phyloP scores from a whole-genome alignment of 163 green algal genomes.

The Prototheca cutis region DNA sequence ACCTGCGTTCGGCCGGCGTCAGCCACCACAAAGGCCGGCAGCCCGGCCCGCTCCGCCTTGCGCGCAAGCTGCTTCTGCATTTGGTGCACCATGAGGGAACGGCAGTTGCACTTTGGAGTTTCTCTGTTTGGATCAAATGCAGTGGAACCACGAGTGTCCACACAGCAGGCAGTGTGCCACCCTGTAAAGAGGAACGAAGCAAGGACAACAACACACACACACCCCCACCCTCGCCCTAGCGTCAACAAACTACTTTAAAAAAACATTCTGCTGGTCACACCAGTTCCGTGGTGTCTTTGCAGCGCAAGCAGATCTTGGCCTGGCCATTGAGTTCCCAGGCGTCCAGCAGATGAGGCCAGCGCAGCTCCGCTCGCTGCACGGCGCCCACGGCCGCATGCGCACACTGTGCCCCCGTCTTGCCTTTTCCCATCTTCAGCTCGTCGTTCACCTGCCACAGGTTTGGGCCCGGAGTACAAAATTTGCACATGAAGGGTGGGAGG shows the following conservation, averaged over 20 bases:
- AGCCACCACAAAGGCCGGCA: slow-evolving; percentile 49
- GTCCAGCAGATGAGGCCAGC: slow-evolving; percentile 26
- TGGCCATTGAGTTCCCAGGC: slow-evolving; percentile 60
- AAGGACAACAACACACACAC: too few relatives aligned
- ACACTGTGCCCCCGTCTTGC: slow-evolving; percentile 70
- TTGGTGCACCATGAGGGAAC: background rate
- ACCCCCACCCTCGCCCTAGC: too few relatives aligned
- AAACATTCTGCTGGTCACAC: too few relatives aligned
- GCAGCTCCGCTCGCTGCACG: slow-evolving; percentile 31
- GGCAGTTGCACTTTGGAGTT: background rate
- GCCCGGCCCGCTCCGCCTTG: slow-evolving; percentile 19
- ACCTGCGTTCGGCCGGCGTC: slow-evolving; percentile 71
- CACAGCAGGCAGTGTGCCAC: background rate
- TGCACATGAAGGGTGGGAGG: too few relatives aligned
- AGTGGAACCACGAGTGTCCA: background rate
- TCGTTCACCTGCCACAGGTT: slow-evolving; percentile 16
- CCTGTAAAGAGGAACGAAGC: too few relatives aligned
- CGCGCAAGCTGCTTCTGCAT: slow-evolving; percentile 21
- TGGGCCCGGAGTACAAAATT: background rate
- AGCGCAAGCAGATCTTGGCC: slow-evolving; percentile 66
- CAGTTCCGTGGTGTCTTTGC: slow-evolving; percentile 34
- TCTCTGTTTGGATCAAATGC: background rate
- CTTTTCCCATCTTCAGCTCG: slow-evolving; percentile 61
- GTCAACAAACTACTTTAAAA: too few relatives aligned
- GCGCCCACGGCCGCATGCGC: slow-evolving; percentile 58